Evolutionary conservation across 2,329 filamentous ascomycete genomes (phyloP).

Genomic region (Venturia aucupariae): DNA sequence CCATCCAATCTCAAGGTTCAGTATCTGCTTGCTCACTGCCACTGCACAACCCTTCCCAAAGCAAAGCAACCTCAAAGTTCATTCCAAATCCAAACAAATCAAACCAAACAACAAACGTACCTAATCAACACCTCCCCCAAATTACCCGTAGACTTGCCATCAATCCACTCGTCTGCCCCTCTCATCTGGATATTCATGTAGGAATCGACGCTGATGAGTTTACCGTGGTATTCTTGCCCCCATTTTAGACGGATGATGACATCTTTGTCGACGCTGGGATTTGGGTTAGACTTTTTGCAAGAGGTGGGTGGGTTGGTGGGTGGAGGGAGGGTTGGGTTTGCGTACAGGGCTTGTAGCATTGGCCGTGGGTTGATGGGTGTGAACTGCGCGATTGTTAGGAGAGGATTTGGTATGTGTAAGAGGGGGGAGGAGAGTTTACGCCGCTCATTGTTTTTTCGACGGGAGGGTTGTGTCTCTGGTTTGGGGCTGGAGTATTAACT

Average conservation of each 20-base stretch:
- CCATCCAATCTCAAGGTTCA: too few species aligned
- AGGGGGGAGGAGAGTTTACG: not conserved
- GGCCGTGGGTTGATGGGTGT: slow-evolving; percentile 94
- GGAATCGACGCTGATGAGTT: slow-evolving; percentile 84
- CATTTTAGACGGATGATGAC: slow-evolving; percentile 93
- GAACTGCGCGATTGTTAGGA: slow-evolving; percentile 40
- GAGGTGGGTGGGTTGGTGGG: not conserved
- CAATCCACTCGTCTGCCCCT: slow-evolving; percentile 84
- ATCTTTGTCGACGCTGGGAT: slow-evolving; percentile 69
- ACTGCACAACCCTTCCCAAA: too few species aligned
- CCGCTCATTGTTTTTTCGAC: slow-evolving; percentile 2
- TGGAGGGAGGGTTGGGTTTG: slow-evolving; percentile 21
- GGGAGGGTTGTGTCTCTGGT: not conserved
- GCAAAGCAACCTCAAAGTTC: too few species aligned
- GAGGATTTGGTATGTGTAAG: not conserved
- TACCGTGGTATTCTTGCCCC: slow-evolving; percentile 96
- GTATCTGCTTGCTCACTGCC: too few species aligned
- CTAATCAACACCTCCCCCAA: slow-evolving; percentile 89
- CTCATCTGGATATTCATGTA: slow-evolving; percentile 98
- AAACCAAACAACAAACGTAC: too few species aligned
- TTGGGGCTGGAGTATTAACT: not conserved
- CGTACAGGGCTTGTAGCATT: slow-evolving; percentile 85
- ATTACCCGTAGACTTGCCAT: slow-evolving; percentile 73
- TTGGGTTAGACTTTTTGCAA: slow-evolving; percentile 4
- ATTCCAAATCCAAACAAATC: too few species aligned